phyloP scores from a whole-genome alignment of 768 basidiomycete species.

The Suillus variegatus region DNA sequence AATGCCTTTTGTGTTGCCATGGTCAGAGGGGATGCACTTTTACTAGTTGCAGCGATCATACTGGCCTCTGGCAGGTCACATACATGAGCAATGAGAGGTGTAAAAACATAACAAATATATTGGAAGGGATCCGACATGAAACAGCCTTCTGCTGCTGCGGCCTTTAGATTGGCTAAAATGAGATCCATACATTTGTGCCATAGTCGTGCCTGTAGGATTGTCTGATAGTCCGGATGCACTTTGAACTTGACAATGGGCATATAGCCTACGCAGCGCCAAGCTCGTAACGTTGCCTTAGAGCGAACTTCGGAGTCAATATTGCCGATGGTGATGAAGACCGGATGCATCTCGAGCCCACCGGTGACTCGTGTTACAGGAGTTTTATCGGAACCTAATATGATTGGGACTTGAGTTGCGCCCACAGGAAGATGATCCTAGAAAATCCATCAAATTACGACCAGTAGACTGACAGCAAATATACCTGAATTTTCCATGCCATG shows the following conservation, averaged over 20 bases:
- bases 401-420: slow-evolving; percentile 30
- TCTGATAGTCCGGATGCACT: slow-evolving; percentile 18
- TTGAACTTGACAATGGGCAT: slow-evolving; percentile 31
- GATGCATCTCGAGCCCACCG: slow-evolving; percentile 31
- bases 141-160: slow-evolving; percentile 25
- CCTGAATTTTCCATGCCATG: slow-evolving; percentile 26
- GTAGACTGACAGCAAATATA: slow-evolving; percentile 18
- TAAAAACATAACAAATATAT: background rate
- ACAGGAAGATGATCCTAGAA: slow-evolving; percentile 27
- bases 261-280: slow-evolving; percentile 20
- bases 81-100: background rate
- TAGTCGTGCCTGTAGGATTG: slow-evolving; percentile 25
- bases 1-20: slow-evolving; percentile 5
- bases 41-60: slow-evolving; percentile 4
- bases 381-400: slow-evolving; percentile 33
- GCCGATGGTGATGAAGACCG: slow-evolving; percentile 9
- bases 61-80: slow-evolving; percentile 2
- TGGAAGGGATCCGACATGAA: slow-evolving; percentile 27
- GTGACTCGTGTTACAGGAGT: slow-evolving; percentile 32
- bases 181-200: slow-evolving; percentile 34
- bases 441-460: slow-evolving; percentile 20
- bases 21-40: slow-evolving; percentile 12
- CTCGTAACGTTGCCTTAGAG: background rate
- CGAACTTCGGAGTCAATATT: slow-evolving; percentile 32
- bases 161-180: slow-evolving; percentile 30